Evolutionary conservation across 2,329 filamentous ascomycete genomes (phyloP).

Genomic region (Alternaria novae-zelandiae): DNA sequence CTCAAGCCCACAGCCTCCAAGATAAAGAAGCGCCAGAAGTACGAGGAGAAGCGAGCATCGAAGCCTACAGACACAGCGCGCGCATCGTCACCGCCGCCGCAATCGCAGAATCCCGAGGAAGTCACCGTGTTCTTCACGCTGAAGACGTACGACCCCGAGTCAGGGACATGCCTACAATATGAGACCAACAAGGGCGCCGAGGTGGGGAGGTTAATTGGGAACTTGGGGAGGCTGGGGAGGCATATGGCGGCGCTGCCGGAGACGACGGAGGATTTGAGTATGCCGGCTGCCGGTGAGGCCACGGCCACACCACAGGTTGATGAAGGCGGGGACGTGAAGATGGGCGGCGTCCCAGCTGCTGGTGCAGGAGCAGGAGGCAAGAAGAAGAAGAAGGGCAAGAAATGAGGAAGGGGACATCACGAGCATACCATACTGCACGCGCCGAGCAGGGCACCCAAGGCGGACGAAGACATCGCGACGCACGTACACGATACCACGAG

Average conservation of each 20-base stretch:
- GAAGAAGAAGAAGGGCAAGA: conserved; percentile 61
- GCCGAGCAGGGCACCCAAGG: background rate
- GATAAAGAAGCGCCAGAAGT: conserved; percentile 43
- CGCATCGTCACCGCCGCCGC: conserved; percentile 40
- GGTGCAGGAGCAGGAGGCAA: conserved; percentile 47
- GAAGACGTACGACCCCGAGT: conserved; percentile 86
- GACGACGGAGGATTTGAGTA: conserved; percentile 48
- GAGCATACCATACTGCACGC: background rate
- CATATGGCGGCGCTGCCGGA: conserved; percentile 61
- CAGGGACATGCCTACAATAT: conserved; percentile 88
- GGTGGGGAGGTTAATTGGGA: conserved; percentile 80
- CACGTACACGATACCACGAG: background rate
- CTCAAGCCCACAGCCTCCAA: conserved; percentile 50
- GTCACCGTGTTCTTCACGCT: conserved; percentile 72
- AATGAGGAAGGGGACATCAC: conserved; percentile 39
- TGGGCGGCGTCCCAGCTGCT: conserved; percentile 32
- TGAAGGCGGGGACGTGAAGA: conserved; percentile 35
- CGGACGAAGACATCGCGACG: background rate
- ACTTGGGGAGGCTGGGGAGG: conserved; percentile 76
- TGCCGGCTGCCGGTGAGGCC: conserved; percentile 36
- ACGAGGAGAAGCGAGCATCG: conserved; percentile 35
- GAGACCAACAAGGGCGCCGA: conserved; percentile 89
- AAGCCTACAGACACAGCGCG: conserved; percentile 31
- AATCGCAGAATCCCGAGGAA: conserved; percentile 33
- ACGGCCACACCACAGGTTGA: conserved; percentile 44